These are phyloP conservation scores for Flaveria ramosissima DNA, from an alignment of 129 eudicot species.

Conservation along the genomic window DNA sequence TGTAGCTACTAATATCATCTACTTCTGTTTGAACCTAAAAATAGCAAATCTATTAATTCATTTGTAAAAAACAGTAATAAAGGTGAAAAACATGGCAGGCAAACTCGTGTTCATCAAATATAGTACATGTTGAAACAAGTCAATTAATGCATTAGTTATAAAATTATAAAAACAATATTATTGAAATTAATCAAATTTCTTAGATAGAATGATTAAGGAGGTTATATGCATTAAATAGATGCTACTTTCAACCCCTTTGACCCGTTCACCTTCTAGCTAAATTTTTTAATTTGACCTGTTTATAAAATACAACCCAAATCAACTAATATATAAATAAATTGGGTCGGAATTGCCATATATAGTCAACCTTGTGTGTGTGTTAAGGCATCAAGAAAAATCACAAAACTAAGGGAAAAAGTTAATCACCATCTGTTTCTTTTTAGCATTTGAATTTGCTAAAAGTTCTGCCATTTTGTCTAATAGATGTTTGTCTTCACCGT, in stretches of 20 bases:
- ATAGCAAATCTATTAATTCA: neutral
- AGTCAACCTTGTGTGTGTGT: neutral
- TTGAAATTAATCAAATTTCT: neutral
- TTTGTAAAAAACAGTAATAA: neutral
- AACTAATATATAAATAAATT: neutral
- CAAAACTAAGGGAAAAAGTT: neutral
- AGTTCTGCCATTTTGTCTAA: constrained; percentile 64
- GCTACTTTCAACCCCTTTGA: neutral
- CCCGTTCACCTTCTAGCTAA: neutral
- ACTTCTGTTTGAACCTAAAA: constrained; percentile 61
- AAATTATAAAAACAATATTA: neutral
- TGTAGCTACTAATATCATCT: constrained; percentile 42
- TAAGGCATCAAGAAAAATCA: neutral
- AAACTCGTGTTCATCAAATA: neutral
- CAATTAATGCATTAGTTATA: neutral
- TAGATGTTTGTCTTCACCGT: constrained; percentile 54
- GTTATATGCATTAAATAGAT: neutral
- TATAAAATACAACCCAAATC: neutral
- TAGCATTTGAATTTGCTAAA: constrained; percentile 59
- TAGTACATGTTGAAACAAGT: neutral
- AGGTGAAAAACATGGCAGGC: neutral
- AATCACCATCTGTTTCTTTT: constrained; percentile 61
- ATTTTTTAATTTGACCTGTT: neutral
- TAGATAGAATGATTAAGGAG: neutral
- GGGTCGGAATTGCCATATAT: neutral